A percentile compares a stretch with the other conserved stretches of the same genome.
Evolutionary conservation across 1,139 yeast genomes (phyloP).

Genomic region (Candida sanyaensis): DNA sequence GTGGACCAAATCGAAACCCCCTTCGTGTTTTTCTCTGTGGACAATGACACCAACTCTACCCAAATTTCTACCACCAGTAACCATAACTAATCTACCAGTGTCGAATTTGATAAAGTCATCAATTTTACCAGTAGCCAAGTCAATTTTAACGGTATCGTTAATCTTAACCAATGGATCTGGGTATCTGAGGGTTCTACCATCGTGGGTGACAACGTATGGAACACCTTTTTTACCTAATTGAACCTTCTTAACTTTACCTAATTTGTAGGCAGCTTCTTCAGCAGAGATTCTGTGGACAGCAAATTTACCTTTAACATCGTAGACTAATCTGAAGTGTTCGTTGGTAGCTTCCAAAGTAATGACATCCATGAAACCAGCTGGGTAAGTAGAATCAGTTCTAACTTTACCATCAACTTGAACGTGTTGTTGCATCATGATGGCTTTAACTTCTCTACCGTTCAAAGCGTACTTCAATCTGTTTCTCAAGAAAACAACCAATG

Average conservation of each 20-base stretch:
- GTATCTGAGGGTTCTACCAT: constrained; percentile 99
- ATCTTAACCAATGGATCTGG: constrained; percentile 97
- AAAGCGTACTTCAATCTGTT: constrained; percentile 99
- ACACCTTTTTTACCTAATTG: constrained; percentile 98
- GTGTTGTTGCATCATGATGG: constrained; percentile 98
- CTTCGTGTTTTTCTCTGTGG: constrained; percentile 99
- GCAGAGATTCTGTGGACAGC: constrained; percentile 99
- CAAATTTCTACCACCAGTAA: constrained; percentile 99
- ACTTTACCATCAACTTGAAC: constrained; percentile 99
- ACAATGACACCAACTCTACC: constrained; percentile 98
- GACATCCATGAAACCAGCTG: constrained; percentile 99
- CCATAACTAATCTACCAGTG: constrained; percentile 94
- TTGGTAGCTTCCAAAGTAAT: constrained; percentile 96
- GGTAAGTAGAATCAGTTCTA: constrained; percentile 98
- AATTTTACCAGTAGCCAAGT: constrained; percentile 94
- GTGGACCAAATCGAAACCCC: constrained; percentile 99
- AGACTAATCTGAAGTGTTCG: constrained; percentile 98
- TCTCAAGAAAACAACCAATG: constrained; percentile 96
- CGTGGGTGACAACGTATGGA: constrained; percentile 98
- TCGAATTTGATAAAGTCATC: constrained; percentile 91
- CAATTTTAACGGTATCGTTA: constrained; percentile 96
- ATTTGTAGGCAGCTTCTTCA: constrained; percentile 97
- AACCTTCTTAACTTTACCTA: constrained; percentile 96
- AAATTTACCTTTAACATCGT: constrained; percentile 98
- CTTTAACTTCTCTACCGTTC: constrained; percentile 99